These are phyloP conservation scores for Ophiocordyceps australis DNA, from an alignment of 2,329 filamentous ascomycete species.

Conservation along the genomic window DNA sequence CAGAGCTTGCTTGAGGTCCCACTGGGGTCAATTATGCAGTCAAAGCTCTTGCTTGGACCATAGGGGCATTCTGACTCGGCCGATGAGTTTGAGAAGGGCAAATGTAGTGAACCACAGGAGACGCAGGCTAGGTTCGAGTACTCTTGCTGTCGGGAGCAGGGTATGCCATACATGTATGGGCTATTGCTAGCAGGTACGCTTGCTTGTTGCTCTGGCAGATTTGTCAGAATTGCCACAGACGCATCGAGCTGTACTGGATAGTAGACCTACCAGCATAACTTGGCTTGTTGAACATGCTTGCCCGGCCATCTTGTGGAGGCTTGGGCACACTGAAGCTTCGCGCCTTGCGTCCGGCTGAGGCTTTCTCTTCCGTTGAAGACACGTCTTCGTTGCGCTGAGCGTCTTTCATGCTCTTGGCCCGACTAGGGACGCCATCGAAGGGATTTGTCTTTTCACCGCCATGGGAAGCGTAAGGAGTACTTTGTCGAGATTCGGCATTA, in stretches of 20 bases:
- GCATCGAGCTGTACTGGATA: too few relatives aligned
- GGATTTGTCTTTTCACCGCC: constrained; percentile 41
- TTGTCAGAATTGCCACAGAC: too few relatives aligned
- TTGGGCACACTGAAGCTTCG: constrained; percentile 14
- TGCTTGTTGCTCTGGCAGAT: too few relatives aligned
- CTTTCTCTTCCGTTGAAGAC: constrained; percentile 6
- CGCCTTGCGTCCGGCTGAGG: constrained; percentile 7
- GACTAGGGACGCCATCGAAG: constrained; percentile 26
- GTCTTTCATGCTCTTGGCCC: constrained; percentile 27
- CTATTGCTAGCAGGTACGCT: too few relatives aligned
- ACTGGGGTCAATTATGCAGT: constrained; percentile 11
- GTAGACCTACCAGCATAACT: too few relatives aligned
- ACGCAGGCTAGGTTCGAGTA: too few relatives aligned
- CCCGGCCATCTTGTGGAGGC: too few relatives aligned
- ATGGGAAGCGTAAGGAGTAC: constrained; percentile 35
- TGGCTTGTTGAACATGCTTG: too few relatives aligned
- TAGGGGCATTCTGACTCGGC: not conserved
- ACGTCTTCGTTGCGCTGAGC: constrained; percentile 10
- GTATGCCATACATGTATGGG: constrained; percentile 28
- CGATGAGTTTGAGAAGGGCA: too few relatives aligned
- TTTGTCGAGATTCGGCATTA: constrained; percentile 28
- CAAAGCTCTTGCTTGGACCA: constrained; percentile 2
- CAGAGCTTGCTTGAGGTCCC: constrained; percentile 8
- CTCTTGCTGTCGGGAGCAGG: too few relatives aligned
- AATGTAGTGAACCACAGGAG: too few relatives aligned